Percentiles rank a stretch among this genome's conserved stretches.
These are phyloP conservation scores for Malassezia nana DNA, from an alignment of 1,284 basidiomycete genomes.

Conservation along the genomic window DNA sequence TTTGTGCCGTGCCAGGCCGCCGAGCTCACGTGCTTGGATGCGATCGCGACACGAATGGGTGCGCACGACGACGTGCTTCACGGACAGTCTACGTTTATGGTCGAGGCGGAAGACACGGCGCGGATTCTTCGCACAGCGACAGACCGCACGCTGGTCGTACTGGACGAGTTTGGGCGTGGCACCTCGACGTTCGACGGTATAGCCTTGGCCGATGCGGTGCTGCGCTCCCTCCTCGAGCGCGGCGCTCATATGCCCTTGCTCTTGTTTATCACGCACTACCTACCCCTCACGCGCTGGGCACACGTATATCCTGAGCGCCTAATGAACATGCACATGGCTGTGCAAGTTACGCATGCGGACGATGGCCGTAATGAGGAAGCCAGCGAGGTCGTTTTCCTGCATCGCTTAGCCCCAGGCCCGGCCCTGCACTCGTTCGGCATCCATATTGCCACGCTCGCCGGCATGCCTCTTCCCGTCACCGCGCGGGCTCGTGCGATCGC, in stretches of 20 bases:
- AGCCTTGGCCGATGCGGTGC: slow-evolving; percentile 30
- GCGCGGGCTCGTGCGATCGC: slow-evolving; percentile 10
- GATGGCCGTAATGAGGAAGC: background rate
- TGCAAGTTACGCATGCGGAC: slow-evolving; percentile 17
- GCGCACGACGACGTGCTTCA: slow-evolving; percentile 75
- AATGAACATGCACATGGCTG: slow-evolving; percentile 35
- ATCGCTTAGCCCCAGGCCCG: slow-evolving; percentile 29
- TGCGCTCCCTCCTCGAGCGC: slow-evolving; percentile 21
- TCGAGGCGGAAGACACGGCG: slow-evolving; percentile 85
- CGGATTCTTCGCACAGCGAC: slow-evolving; percentile 60
- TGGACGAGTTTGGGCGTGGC: slow-evolving; percentile 35
- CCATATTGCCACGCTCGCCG: slow-evolving; percentile 38
- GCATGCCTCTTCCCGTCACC: slow-evolving; percentile 18
- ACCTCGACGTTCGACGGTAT: slow-evolving; percentile 34
- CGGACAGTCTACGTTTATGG: slow-evolving; percentile 86
- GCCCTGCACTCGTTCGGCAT: slow-evolving; percentile 38
- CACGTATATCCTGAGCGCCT: slow-evolving; percentile 9
- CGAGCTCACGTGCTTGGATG: slow-evolving; percentile 66
- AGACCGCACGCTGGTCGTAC: slow-evolving; percentile 46
- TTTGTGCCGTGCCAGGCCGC: slow-evolving; percentile 62
- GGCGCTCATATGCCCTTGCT: slow-evolving; percentile 14
- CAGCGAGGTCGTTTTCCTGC: slow-evolving; percentile 35
- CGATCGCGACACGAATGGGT: slow-evolving; percentile 71
- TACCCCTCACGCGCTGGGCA: slow-evolving; percentile 23
- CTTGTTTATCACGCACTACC: slow-evolving; percentile 43